Evolutionary conservation across 306 rosid species (phyloP).

Genomic region (Abrus pulchellus): DNA sequence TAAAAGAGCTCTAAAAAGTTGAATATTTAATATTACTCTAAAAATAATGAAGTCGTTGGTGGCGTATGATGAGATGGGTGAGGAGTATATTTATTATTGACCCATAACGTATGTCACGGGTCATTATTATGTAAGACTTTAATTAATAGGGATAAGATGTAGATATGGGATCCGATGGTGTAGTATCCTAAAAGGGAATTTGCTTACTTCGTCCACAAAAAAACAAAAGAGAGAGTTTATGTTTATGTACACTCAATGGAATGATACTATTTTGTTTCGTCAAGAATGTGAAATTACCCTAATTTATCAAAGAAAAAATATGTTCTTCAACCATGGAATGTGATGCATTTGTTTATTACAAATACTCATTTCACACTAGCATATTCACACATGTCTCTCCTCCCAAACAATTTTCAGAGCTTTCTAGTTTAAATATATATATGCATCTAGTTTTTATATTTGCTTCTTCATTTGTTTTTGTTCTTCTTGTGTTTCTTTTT

Average conservation of each 20-base stretch:
- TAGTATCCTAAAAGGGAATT: neutral
- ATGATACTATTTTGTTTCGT: constrained; percentile 12
- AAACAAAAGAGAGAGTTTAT: constrained; percentile 24
- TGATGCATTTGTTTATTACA: constrained; percentile 20
- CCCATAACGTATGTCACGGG: constrained; percentile 45
- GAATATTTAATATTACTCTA: neutral
- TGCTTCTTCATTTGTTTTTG: too few species aligned
- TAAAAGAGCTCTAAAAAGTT: neutral
- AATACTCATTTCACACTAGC: constrained; percentile 19
- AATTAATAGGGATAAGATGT: constrained; percentile 26
- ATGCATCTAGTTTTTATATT: too few species aligned
- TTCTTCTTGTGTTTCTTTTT: neutral
- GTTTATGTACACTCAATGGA: constrained; percentile 6
- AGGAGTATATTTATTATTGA: constrained; percentile 45
- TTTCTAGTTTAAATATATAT: neutral
- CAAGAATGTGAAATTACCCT: constrained; percentile 5
- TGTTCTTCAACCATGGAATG: constrained; percentile 29
- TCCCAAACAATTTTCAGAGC: neutral
- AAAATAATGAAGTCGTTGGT: constrained; percentile 7
- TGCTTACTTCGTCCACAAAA: constrained; percentile 13
- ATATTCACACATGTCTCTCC: neutral
- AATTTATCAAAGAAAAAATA: neutral
- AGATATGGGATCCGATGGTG: constrained; percentile 39
- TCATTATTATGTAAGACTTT: constrained; percentile 38
- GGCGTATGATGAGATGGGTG: constrained; percentile 19